Base-by-base conservation (phyloP, 2,329 filamentous ascomycete genomes). In the Leptographium procerum region DNA sequence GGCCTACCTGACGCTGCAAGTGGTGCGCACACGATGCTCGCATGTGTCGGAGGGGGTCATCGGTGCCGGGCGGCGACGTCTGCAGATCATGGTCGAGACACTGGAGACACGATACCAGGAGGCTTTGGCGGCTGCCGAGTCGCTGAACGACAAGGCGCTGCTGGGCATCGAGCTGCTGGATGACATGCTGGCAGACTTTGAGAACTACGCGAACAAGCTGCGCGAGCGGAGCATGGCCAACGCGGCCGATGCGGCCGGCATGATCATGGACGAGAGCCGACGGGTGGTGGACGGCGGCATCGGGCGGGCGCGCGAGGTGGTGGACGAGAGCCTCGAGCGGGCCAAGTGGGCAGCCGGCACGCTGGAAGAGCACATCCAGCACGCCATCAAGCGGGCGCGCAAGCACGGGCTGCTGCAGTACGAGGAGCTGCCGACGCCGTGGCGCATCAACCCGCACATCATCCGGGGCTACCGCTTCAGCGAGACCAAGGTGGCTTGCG, bases 371-470 rank as follows among this genome's bases (percentile, higher is more conserved):
- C 89, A 88, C 63, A 86, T 99, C 47, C 87, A 92, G 65, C 80
- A 82, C 57, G 92, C 94, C 14, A 83, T 96, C 58, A 66, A 76
- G 24, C 79, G 85, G 59, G 91, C 91, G 31, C 82, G 87, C 64
- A 86, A 95, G 68, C 81, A 89, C 55, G 89, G 91, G 53, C 79
- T 96, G 16, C 87, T 99, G 64, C 81, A 82, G 61, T 99, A 97
- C 73, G 85, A 95, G 52, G 91, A 96, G 67, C 79, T 99, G 6
- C 94, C 94, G 1, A 77, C 87, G 43, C 94, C 94, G 0, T 99
- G 94, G 94, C 83, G 88, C 61, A 87, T 95, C 67, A 99, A 99
- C 72, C 91, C 91, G 2, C 90, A 99, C 72, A 97, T 99, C 69
- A 78, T 85, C 56, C 84, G 83, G 57, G 94, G 94, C 22, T 99